Base-by-base conservation (phyloP, 2,329 filamentous ascomycete genomes). In the Trichoderma koningiopsis region DNA sequence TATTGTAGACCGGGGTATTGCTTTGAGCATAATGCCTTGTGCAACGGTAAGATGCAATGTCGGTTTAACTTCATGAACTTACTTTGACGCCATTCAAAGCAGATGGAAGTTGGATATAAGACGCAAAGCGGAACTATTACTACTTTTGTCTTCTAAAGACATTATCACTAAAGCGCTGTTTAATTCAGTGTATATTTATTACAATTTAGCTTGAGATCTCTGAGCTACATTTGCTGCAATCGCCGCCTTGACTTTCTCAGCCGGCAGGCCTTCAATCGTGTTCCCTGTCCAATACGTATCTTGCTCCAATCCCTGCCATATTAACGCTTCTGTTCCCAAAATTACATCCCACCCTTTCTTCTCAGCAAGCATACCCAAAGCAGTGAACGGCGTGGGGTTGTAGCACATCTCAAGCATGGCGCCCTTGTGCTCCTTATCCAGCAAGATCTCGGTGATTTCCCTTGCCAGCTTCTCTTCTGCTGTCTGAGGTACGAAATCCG, bases 341-440 rank as follows among this genome's bases (percentile, higher is more conserved):
- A 67, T 67, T 14, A 67, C 64, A 59, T 35, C 52, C 64, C 64
- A 67, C 4, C 64, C 64, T 29, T 67, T 67, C 22, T 29, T 29
- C 64, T 67, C 64, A 10, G 64, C 64, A 19, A 67, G 64, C 55
- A 59, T 67, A 1, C 64, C 64, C 40, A 67, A 3, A 13, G 64
- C 64, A 7, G 64, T 67, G 14, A 67, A 67, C 11, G 64, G 64
- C 6, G 64, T 67, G 0, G 64, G 64, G 31, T 67, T 67, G 6
- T 67, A 67, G 22, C 64, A 67, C 64, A 67, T 67, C 52, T 67
- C 64, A 33, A 67, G 64, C 64, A 67, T 67, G 8, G 55, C 64
- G 16, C 64, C 64, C 35, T 67, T 67, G 29, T 67, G 64, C n/a
- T 59, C 43, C 31, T 67, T 67, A 16, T 67, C 40, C 16, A 67